Conservation (phyloP, 2,329 filamentous ascomycete genomes). For the Akanthomyces dipterigenus region DNA sequence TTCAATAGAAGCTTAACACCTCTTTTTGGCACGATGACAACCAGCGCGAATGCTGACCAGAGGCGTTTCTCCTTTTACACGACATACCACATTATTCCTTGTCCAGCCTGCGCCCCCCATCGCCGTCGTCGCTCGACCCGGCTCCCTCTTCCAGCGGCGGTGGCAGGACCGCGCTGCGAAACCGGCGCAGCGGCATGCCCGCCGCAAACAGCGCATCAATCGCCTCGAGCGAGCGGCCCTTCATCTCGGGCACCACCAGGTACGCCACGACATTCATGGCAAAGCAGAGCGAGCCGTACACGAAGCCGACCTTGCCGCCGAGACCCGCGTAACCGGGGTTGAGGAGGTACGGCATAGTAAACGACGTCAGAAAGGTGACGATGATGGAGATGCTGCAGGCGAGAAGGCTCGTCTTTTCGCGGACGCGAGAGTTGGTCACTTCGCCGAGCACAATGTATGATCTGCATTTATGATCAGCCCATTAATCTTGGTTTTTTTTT, state of each 20-base stretch:
- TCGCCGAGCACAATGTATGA: constrained; percentile 24
- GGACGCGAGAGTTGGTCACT: constrained; percentile 18
- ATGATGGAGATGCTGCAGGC: constrained; percentile 22
- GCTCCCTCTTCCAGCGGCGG: not conserved
- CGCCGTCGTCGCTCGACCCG: not conserved
- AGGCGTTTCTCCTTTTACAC: not conserved
- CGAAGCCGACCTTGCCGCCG: constrained; percentile 30
- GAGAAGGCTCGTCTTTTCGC: constrained; percentile 25
- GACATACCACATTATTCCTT: not conserved
- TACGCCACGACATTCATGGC: constrained; percentile 33
- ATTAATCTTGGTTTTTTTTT: not conserved
- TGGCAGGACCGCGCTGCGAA: not conserved
- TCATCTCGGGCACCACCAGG: constrained; percentile 38
- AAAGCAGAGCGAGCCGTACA: constrained; percentile 31
- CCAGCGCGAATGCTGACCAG: no score
- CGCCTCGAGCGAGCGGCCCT: constrained; percentile 24
- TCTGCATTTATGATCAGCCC: not conserved
- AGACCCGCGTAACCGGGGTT: constrained; percentile 28
- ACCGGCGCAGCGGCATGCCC: constrained; percentile 15
- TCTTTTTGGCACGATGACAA: no score
- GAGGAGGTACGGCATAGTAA: constrained; percentile 31
- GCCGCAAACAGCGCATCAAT: constrained; percentile 18
- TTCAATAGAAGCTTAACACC: no score
- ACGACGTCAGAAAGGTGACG: constrained; percentile 26
- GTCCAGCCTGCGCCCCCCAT: not conserved